Base-by-base conservation (phyloP, 176 grass and related monocot species). In the Aegilops bicornis region DNA sequence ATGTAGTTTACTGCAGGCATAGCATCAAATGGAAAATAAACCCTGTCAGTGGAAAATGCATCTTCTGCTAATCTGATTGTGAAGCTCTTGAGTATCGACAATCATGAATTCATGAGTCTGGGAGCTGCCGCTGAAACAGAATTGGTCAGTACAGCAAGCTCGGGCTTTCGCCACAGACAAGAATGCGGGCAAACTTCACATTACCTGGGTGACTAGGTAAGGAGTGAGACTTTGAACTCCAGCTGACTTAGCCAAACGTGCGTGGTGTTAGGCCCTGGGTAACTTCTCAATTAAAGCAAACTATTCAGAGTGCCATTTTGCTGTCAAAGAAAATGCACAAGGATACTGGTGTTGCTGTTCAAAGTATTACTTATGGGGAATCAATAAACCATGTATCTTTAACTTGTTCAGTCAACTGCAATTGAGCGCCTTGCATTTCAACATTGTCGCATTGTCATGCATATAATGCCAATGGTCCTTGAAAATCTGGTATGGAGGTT, bases 21-120 rank as follows among this genome's bases (percentile, higher is more conserved):
- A 24, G 9, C 33, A 78, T 40, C 16, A 45, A 42, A 67, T 12
- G 24, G 59, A 69, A 69, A 50, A 5, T 9, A 54, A 14, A 45
- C 3, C 54, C 25, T 56, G 58, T 3, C 20, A 10, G 9, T 20
- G 6, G 5, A 17, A 17, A 81, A 61, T 69, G 62, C 43, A 16
- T 39, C 35, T 82, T 22, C 45, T 15, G 37, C 14, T 10, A 61
- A 81, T 54, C 30, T 73, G 17, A 83, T 71, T 58, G 61, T 15
- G 4, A 56, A 73, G 19, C 56, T 6, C 1, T 58, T 11, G 7
- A 54, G 31, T 20, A 59, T 87, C 65, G 35, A 7, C 31, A 65
- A 86, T 58, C 79, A 86, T 79, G 11, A 33, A 69, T 29, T 79
- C 67, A 74, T 66, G 7, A 42, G 30, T 25, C 31, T 27, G 24